phyloP scores from a whole-genome alignment of 306 rosid species.

The Comarum palustre region DNA sequence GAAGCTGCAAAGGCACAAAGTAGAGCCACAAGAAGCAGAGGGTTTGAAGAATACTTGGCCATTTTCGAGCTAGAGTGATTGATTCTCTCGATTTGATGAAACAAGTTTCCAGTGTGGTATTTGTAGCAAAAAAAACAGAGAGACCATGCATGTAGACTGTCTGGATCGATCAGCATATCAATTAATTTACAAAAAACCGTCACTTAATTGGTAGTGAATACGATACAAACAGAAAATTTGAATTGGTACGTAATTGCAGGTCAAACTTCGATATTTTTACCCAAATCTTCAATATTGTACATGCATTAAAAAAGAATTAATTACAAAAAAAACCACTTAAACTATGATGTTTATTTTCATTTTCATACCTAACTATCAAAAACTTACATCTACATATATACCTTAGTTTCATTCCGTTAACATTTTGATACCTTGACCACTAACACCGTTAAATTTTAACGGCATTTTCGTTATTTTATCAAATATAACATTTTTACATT shows the following conservation, averaged over 20 bases:
- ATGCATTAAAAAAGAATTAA: too few relatives aligned
- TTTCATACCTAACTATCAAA: too few relatives aligned
- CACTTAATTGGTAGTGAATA: background rate
- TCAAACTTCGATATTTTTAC: background rate
- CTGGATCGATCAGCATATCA: background rate
- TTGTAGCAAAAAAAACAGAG: background rate
- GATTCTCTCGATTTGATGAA: background rate
- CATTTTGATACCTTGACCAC: too few relatives aligned
- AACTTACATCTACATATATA: too few relatives aligned
- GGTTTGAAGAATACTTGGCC: background rate
- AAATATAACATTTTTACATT: too few relatives aligned
- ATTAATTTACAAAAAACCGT: background rate
- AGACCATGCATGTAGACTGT: background rate
- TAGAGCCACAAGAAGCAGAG: background rate
- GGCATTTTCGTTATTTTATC: too few relatives aligned
- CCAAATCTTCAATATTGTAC: background rate
- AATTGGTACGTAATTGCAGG: background rate
- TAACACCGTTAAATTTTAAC: too few relatives aligned
- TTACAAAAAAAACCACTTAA: too few relatives aligned
- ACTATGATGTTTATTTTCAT: too few relatives aligned
- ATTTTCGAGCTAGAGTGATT: background rate
- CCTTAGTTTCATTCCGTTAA: too few relatives aligned
- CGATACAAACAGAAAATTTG: background rate
- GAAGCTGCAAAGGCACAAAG: slow-evolving; percentile 10
- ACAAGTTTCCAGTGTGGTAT: background rate